Conservation (phyloP, 768 basidiomycete species). For the Lactarius sp. region DNA sequence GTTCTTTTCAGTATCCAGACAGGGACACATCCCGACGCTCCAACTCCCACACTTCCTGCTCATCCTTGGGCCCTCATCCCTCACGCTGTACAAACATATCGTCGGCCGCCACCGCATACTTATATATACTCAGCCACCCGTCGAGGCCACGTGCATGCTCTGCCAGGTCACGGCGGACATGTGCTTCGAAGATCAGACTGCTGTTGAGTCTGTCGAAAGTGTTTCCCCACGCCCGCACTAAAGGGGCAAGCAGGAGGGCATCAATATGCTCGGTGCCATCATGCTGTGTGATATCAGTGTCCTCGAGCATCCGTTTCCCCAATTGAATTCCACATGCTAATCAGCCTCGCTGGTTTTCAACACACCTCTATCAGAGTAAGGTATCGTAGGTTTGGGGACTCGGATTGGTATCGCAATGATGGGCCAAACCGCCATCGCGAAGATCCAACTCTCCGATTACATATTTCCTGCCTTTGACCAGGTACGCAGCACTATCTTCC, state of each 20-base stretch:
- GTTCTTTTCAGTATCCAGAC: too few relatives aligned
- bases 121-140: slow-evolving; percentile 74
- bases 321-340: neutral
- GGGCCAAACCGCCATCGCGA: slow-evolving; percentile 93
- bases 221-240: slow-evolving; percentile 24
- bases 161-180: slow-evolving; percentile 59
- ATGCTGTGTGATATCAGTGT: slow-evolving; percentile 69
- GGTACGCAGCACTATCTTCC: slow-evolving; percentile 37
- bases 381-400: slow-evolving; percentile 84
- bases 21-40: slow-evolving; percentile 44
- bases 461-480: slow-evolving; percentile 96
- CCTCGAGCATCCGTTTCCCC: slow-evolving; percentile 34
- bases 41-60: slow-evolving; percentile 73
- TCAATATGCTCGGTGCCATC: slow-evolving; percentile 73
- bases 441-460: slow-evolving; percentile 89
- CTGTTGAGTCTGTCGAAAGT: slow-evolving; percentile 10
- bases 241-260: slow-evolving; percentile 44
- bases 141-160: slow-evolving; percentile 72
- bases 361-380: slow-evolving; percentile 88
- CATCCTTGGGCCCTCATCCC: slow-evolving; percentile 70
- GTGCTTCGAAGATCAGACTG: slow-evolving; percentile 41
- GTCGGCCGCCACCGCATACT: slow-evolving; percentile 67
- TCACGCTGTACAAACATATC: slow-evolving; percentile 77
- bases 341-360: slow-evolving; percentile 73
- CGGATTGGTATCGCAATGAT: slow-evolving; percentile 80